A percentile compares a stretch with the other conserved stretches of the same genome.
These are phyloP conservation scores for Hymenoscyphus fructigenus DNA, from an alignment of 2,329 filamentous ascomycete species.

Conservation along the genomic window DNA sequence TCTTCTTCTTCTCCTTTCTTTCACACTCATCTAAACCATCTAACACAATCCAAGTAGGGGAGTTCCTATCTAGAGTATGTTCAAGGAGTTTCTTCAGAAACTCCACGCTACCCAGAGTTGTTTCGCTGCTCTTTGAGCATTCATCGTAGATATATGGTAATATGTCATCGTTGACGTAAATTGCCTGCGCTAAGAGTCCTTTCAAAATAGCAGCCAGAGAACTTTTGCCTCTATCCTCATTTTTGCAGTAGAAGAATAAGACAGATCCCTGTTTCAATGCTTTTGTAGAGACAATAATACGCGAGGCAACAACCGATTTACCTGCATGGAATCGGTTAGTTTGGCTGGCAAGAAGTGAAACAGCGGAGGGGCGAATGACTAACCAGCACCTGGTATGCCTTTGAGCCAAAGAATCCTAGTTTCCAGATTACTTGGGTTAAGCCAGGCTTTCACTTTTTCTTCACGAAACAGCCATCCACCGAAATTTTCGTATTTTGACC, in stretches of 20 bases:
- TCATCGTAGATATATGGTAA: not conserved
- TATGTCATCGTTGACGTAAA: not conserved
- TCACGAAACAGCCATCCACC: not conserved
- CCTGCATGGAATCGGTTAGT: not conserved
- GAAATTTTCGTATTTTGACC: not conserved
- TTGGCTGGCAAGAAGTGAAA: too few relatives aligned
- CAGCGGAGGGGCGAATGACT: not conserved
- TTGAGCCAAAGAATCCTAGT: not conserved
- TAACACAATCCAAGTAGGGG: not conserved
- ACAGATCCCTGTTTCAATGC: not conserved
- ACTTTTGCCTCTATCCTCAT: not conserved
- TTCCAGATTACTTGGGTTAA: not conserved
- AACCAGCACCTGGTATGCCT: not conserved
- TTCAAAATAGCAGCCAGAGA: not conserved
- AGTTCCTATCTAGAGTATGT: not conserved
- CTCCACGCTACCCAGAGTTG: not conserved
- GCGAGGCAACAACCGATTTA: not conserved
- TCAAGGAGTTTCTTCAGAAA: not conserved
- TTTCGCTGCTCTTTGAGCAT: not conserved
- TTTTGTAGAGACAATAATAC: not conserved
- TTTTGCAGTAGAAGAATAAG: not conserved
- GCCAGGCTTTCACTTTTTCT: not conserved
- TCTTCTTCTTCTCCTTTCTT: not conserved
- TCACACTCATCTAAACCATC: conserved; percentile 1
- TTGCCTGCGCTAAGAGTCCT: not conserved